Evolutionary conservation across 2,329 filamentous ascomycete genomes (phyloP).

Genomic region (Botryosphaeria dothidea): DNA sequence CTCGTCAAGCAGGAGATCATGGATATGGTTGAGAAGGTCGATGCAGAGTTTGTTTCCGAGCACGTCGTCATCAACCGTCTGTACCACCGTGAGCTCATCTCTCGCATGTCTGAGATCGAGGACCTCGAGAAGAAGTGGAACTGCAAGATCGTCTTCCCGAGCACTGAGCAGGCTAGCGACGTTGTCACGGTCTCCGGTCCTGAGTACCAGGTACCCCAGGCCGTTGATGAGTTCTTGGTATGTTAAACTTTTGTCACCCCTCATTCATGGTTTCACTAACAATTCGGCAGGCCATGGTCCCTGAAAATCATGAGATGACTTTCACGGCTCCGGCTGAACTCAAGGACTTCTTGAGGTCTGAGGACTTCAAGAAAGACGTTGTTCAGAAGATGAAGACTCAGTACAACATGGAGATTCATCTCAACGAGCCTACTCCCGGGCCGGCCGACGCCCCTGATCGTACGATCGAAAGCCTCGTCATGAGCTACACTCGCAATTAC

Average conservation of each 20-base stretch:
- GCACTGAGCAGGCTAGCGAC: conserved; percentile 95
- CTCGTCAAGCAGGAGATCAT: conserved; percentile 98
- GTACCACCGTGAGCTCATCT: conserved; percentile 91
- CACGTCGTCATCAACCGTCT: conserved; percentile 91
- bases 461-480: conserved; percentile 47
- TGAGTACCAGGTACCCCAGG: conserved; percentile 96
- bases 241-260: neutral
- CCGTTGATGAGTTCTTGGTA: conserved; percentile 90
- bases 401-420: conserved; percentile 84
- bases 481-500: conserved; percentile 89
- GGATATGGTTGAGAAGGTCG: conserved; percentile 97
- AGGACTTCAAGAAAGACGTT: conserved; percentile 78
- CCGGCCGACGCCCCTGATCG: conserved; percentile 43
- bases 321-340: conserved; percentile 75
- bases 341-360: conserved; percentile 77
- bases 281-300: conserved; percentile 79
- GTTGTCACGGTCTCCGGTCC: conserved; percentile 94
- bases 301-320: conserved; percentile 89
- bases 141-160: conserved; percentile 98
- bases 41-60: conserved; percentile 95
- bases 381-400: conserved; percentile 83
- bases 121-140: conserved; percentile 99
- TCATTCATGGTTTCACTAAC: conserved; percentile 30
- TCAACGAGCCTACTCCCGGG: conserved; percentile 55
- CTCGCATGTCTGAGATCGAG: conserved; percentile 85